Evolutionary conservation across 2,329 filamentous ascomycete genomes (phyloP).

Genomic region (Dactylella cylindrospora): DNA sequence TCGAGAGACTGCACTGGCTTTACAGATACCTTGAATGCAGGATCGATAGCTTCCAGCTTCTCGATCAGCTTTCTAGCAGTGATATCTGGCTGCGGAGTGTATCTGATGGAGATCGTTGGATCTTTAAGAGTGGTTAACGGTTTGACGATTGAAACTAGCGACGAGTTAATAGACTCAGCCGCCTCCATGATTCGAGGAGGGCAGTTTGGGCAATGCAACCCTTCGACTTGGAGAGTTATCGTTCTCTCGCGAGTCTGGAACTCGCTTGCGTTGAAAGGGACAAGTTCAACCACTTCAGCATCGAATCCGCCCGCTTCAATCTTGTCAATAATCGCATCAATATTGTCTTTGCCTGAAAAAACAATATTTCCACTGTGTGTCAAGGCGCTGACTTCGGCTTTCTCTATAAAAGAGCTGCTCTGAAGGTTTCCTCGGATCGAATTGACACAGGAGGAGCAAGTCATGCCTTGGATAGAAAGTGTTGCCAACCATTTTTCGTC

Average conservation of each 20-base stretch:
- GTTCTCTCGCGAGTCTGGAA: conserved; percentile 29
- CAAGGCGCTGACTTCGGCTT: conserved; percentile 65
- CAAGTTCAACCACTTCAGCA: conserved; percentile 58
- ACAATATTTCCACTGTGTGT: conserved; percentile 67
- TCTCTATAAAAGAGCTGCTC: conserved; percentile 61
- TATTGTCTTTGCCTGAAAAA: conserved; percentile 57
- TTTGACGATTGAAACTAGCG: conserved; percentile 58
- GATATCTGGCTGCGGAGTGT: conserved; percentile 68
- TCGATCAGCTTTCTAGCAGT: conserved; percentile 74
- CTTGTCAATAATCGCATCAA: conserved; percentile 55
- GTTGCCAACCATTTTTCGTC: conserved; percentile 56
- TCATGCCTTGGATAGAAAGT: conserved; percentile 71
- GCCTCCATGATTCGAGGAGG: conserved; percentile 58
- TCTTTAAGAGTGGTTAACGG: conserved; percentile 61
- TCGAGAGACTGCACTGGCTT: conserved; percentile 81
- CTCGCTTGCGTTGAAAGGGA: conserved; percentile 60
- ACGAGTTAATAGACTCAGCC: conserved; percentile 58
- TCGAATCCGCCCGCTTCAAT: conserved; percentile 59
- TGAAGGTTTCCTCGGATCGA: conserved; percentile 63
- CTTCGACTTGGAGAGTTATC: conserved; percentile 25
- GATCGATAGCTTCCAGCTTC: conserved; percentile 67
- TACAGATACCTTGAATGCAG: conserved; percentile 67
- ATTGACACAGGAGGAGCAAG: conserved; percentile 68
- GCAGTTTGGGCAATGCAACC: conserved; percentile 50
- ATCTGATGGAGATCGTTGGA: conserved; percentile 70